Conservation (phyloP, 2,329 filamentous ascomycete genomes). For the Hymenoscyphus repandus region DNA sequence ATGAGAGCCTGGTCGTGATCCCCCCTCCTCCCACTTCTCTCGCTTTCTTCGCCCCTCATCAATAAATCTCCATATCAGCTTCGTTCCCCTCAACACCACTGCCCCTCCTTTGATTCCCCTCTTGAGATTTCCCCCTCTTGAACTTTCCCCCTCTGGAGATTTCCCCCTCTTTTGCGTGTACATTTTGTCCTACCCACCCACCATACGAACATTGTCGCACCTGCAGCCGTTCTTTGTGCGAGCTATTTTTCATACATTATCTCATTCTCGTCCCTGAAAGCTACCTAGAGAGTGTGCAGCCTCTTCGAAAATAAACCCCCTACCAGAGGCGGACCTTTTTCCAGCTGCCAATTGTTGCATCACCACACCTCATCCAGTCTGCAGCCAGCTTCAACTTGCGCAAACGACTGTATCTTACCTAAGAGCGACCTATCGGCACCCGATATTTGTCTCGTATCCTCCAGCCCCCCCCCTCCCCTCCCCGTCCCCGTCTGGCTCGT, state of each 20-base stretch:
- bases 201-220: no score
- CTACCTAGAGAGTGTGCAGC: no score
- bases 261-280: no score
- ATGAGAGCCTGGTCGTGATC: background rate
- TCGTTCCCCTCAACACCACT: background rate
- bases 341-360: background rate
- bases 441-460: background rate
- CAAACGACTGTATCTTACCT: no score
- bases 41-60: background rate
- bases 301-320: background rate
- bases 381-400: no score
- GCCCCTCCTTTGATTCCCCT: background rate
- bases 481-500: background rate
- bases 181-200: no score
- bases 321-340: slow-evolving; percentile 1
- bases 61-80: background rate
- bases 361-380: no score
- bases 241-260: no score
- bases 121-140: no score
- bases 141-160: no score
- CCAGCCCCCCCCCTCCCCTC: background rate
- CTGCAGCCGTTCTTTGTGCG: background rate
- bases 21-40: background rate
- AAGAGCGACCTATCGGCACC: background rate
- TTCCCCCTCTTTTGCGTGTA: no score